Conservation (phyloP, 2,329 filamentous ascomycete genomes). For the Paraphoma chrysanthemicola region DNA sequence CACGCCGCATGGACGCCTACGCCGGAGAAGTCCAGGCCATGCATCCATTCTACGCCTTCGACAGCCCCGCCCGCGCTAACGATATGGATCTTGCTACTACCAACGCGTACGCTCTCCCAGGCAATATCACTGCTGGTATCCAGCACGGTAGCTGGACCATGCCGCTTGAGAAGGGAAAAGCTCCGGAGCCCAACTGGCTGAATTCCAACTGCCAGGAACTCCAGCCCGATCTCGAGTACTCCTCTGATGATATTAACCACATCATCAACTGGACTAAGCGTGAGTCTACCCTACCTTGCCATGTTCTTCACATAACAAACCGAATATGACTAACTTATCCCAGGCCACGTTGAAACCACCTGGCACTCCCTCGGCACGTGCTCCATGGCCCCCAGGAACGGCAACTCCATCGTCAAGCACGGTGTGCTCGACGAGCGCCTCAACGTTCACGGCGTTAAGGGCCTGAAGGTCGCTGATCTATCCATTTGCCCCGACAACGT, state of each 20-base stretch:
- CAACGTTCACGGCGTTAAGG: constrained; percentile 79
- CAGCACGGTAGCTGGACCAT: constrained; percentile 76
- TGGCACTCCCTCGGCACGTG: constrained; percentile 75
- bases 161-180: constrained; percentile 63
- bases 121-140: constrained; percentile 74
- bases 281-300: constrained; percentile 14
- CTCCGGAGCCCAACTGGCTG: constrained; percentile 58
- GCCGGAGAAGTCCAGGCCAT: constrained; percentile 70
- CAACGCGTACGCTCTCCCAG: constrained; percentile 75
- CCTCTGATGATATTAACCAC: constrained; percentile 66
- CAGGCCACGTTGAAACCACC: constrained; percentile 73
- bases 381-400: constrained; percentile 77
- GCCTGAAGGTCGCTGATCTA: constrained; percentile 78
- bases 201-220: constrained; percentile 70
- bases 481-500: constrained; percentile 82
- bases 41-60: constrained; percentile 76
- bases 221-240: constrained; percentile 71
- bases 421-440: constrained; percentile 79
- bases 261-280: constrained; percentile 69
- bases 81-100: constrained; percentile 80
- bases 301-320: background rate
- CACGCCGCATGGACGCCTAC: constrained; percentile 78
- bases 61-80: constrained; percentile 71
- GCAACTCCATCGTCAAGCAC: constrained; percentile 81
- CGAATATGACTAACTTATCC: background rate